Evolutionary conservation across 129 eudicot species (phyloP).

Genomic region (Flaveria ramosissima): DNA sequence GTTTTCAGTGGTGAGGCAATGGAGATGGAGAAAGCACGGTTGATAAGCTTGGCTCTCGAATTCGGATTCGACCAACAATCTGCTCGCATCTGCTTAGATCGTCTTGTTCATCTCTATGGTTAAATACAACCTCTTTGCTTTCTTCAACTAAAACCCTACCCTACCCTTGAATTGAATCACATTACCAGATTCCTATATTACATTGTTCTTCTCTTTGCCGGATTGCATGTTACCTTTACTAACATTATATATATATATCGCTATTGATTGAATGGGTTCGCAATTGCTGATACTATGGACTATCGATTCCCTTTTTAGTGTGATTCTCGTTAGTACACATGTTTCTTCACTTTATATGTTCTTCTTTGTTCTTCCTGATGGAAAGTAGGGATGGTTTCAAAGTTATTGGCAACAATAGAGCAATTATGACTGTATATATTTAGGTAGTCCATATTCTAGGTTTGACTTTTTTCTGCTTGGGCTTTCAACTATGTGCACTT

Average conservation of each 20-base stretch:
- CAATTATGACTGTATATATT: background rate
- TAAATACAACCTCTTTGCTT: constrained; percentile 13
- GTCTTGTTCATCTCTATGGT: constrained; percentile 88
- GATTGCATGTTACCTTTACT: no score
- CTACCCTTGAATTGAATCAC: constrained; percentile 37
- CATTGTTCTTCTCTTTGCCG: background rate
- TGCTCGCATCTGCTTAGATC: constrained; percentile 68
- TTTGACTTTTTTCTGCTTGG: background rate
- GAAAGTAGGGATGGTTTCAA: background rate
- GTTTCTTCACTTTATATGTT: no score
- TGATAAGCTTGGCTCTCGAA: constrained; percentile 82
- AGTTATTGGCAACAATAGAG: background rate
- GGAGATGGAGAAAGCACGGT: constrained; percentile 66
- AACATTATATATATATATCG: no score
- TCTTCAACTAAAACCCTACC: constrained; percentile 39
- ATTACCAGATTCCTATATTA: background rate
- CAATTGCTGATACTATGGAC: no score
- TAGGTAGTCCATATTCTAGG: background rate
- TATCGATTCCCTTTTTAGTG: no score
- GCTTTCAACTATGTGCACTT: background rate
- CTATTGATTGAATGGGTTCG: no score
- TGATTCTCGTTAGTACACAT: no score
- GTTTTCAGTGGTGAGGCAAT: constrained; percentile 19
- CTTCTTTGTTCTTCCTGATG: background rate
- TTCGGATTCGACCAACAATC: constrained; percentile 81